A percentile compares a stretch with the other conserved stretches of the same genome.
Evolutionary conservation across 352 stramenopile genomes (phyloP).

Genomic region (Phytophthora brassicae): DNA sequence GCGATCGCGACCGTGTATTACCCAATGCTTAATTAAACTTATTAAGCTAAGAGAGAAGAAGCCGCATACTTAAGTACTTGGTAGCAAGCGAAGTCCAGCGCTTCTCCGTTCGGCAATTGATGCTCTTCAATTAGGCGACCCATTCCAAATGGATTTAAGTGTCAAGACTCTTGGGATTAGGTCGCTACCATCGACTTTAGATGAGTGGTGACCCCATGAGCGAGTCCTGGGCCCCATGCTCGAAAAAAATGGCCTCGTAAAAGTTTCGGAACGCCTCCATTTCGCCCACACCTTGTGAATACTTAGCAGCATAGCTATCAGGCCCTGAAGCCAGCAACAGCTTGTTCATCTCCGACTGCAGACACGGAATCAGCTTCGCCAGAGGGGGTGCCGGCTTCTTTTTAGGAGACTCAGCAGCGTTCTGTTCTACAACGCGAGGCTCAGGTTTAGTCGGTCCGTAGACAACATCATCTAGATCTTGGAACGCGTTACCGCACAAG

Average conservation of each 20-base stretch:
- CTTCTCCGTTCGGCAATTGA: background rate
- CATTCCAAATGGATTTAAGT: background rate
- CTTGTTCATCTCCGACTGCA: conserved; percentile 76
- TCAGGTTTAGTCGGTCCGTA: conserved; percentile 42
- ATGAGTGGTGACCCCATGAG: conserved; percentile 41
- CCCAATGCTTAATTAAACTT: conserved; percentile 2
- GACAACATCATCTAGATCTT: conserved; percentile 76
- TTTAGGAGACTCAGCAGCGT: conserved; percentile 8
- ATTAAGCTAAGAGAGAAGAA: no score
- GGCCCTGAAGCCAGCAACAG: conserved; percentile 51
- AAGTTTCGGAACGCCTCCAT: conserved; percentile 85
- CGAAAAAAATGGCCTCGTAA: conserved; percentile 84
- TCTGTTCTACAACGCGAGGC: conserved; percentile 30
- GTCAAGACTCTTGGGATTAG: no score
- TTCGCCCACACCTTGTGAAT: conserved; percentile 75
- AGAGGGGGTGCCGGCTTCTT: conserved; percentile 63
- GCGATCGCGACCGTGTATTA: conserved; percentile 10
- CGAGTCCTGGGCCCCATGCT: conserved; percentile 46
- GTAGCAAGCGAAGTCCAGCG: background rate
- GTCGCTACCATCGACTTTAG: conserved; percentile 14
- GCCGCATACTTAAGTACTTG: background rate
- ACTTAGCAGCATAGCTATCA: conserved; percentile 68
- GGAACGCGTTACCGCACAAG: conserved; percentile 79
- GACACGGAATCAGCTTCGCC: conserved; percentile 77
- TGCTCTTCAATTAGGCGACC: background rate